Percentiles rank a stretch among this genome's conserved stretches.
phyloP scores from a whole-genome alignment of 176 grass and related monocot species.

The Eragrostis nindensis region DNA sequence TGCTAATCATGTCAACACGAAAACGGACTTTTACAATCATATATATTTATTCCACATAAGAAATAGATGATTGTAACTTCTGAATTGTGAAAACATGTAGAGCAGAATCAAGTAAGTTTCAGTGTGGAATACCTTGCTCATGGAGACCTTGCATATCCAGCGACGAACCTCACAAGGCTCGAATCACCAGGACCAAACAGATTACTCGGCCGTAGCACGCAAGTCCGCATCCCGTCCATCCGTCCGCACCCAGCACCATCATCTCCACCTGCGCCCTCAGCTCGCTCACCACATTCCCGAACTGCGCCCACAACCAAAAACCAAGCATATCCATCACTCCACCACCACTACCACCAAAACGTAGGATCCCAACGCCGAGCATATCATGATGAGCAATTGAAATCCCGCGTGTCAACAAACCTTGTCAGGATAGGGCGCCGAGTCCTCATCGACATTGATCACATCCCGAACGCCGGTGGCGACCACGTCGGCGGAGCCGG shows the following conservation, averaged over 20 bases:
- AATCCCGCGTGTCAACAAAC: conserved; percentile 38
- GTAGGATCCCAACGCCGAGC: neutral
- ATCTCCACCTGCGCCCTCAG: conserved; percentile 85
- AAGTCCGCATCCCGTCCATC: conserved; percentile 63
- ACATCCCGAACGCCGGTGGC: conserved; percentile 49
- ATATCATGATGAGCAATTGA: neutral
- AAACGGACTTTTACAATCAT: neutral
- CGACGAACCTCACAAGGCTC: conserved; percentile 57
- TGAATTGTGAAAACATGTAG: conserved; percentile 11
- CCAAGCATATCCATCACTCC: neutral
- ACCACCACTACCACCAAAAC: neutral
- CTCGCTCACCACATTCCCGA: conserved; percentile 58
- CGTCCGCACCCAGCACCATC: conserved; percentile 76
- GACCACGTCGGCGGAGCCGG: conserved; percentile 69
- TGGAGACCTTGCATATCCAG: conserved; percentile 60
- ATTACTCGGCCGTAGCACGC: conserved; percentile 79
- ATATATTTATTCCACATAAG: neutral
- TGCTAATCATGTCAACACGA: neutral
- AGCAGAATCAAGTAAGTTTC: neutral
- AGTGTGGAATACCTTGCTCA: conserved; percentile 65
- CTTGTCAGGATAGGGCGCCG: conserved; percentile 68
- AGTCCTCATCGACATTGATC: conserved; percentile 53
- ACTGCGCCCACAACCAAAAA: conserved; percentile 52
- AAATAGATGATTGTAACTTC: neutral
- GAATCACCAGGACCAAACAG: conserved; percentile 80